These are phyloP conservation scores for Terfezia boudieri DNA, from an alignment of 495 filamentous ascomycete species.

Conservation along the genomic window DNA sequence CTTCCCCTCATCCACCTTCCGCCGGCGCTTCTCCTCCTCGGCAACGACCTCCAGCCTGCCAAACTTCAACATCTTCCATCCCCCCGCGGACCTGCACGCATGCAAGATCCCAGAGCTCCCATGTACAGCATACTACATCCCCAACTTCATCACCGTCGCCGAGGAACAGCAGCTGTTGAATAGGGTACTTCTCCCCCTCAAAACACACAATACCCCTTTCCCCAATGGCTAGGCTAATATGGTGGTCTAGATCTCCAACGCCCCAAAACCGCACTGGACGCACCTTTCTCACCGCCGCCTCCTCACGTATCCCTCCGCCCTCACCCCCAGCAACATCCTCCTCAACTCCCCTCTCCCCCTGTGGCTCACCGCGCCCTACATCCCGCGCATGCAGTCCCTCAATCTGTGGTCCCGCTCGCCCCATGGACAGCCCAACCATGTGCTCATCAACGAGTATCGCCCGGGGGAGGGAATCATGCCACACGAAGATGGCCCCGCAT, in stretches of 20 bases:
- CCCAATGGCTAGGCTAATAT: too few relatives aligned
- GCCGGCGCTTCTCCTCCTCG: not conserved
- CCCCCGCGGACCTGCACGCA: not conserved
- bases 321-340: slow-evolving; percentile 42
- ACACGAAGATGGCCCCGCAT: slow-evolving; percentile 81
- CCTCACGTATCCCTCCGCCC: slow-evolving; percentile 69
- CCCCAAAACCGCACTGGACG: slow-evolving; percentile 63
- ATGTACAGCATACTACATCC: slow-evolving; percentile 56
- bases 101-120: slow-evolving; percentile 26
- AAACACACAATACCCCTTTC: too few relatives aligned
- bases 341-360: slow-evolving; percentile 55
- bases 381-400: slow-evolving; percentile 37
- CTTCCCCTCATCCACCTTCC: not conserved
- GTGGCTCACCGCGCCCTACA: slow-evolving; percentile 53
- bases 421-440: slow-evolving; percentile 65
- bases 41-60: not conserved
- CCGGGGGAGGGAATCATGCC: slow-evolving; percentile 87
- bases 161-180: slow-evolving; percentile 48
- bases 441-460: slow-evolving; percentile 77
- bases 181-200: slow-evolving; percentile 24
- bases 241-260: slow-evolving; percentile 12
- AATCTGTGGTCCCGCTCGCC: slow-evolving; percentile 48
- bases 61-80: not conserved
- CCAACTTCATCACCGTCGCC: slow-evolving; percentile 56
- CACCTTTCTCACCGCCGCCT: slow-evolving; percentile 65